phyloP scores from a whole-genome alignment of 1,284 basidiomycete genomes.

The Thecaphora thlaspeos region DNA sequence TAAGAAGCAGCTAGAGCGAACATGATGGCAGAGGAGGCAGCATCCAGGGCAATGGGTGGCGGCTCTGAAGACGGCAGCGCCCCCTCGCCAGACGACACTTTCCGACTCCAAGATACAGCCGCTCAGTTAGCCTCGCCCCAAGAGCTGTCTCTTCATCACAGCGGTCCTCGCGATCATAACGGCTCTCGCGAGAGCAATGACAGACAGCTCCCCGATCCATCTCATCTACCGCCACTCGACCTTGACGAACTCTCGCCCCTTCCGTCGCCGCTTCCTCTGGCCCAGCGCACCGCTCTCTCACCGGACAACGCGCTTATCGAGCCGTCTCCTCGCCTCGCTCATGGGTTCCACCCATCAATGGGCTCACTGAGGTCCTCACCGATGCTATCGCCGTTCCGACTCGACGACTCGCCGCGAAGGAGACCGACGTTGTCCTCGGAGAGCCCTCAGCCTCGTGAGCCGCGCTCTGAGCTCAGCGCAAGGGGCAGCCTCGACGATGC shows the following conservation, averaged over 20 bases:
- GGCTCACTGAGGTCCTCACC: background rate
- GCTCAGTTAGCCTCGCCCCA: too few species aligned
- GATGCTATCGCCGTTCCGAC: conserved; percentile 14
- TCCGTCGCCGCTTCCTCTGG: conserved; percentile 18
- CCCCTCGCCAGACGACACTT: background rate
- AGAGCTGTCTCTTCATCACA: too few species aligned
- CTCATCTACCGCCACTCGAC: conserved; percentile 8
- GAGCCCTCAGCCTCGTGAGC: background rate
- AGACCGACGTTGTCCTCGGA: background rate
- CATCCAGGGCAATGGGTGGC: background rate
- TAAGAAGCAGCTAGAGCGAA: too few species aligned
- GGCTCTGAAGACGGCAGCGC: background rate
- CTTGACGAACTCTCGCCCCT: conserved; percentile 19
- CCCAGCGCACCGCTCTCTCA: conserved; percentile 4
- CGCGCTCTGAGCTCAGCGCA: background rate
- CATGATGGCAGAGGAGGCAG: too few species aligned
- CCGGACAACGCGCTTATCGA: background rate
- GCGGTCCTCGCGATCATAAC: background rate
- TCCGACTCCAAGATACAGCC: too few species aligned
- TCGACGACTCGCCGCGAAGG: conserved; percentile 13
- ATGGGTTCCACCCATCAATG: background rate
- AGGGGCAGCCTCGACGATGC: too few species aligned
- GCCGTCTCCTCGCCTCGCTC: too few species aligned
- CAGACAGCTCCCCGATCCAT: background rate
- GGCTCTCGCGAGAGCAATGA: too few species aligned